These are phyloP conservation scores for Penicillium coprophilum DNA, from an alignment of 495 filamentous ascomycete genomes.

Conservation along the genomic window DNA sequence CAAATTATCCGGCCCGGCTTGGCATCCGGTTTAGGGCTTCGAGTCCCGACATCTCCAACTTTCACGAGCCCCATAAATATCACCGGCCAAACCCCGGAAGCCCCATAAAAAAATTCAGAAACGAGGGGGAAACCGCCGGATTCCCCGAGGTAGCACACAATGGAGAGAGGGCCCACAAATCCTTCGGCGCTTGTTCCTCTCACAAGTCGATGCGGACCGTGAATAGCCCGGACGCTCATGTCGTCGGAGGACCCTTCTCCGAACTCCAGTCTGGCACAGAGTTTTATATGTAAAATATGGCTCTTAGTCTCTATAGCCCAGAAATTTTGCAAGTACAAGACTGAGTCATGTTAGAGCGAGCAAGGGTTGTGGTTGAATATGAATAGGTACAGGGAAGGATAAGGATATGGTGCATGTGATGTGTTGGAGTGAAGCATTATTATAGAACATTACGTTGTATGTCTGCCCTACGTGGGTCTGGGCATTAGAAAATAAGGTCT, in stretches of 20 bases:
- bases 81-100: neutral
- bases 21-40: neutral
- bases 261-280: neutral
- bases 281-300: neutral
- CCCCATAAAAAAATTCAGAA: neutral
- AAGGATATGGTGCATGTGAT: neutral
- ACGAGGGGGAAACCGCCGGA: neutral
- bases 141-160: neutral
- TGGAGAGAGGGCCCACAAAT: neutral
- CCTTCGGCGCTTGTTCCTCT: neutral
- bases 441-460: no score
- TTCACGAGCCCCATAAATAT: neutral
- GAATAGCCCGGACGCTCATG: neutral
- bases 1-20: neutral
- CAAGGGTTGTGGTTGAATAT: neutral
- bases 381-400: neutral
- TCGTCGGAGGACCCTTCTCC: slow-evolving; percentile 6
- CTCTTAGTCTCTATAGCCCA: neutral
- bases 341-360: neutral
- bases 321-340: neutral
- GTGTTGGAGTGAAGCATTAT: no score
- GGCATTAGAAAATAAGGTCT: neutral
- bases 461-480: neutral
- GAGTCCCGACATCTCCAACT: neutral
- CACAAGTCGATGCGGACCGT: slow-evolving; percentile 1